Base-by-base conservation (phyloP, 495 filamentous ascomycete species). In the Cladorrhinum samala region DNA sequence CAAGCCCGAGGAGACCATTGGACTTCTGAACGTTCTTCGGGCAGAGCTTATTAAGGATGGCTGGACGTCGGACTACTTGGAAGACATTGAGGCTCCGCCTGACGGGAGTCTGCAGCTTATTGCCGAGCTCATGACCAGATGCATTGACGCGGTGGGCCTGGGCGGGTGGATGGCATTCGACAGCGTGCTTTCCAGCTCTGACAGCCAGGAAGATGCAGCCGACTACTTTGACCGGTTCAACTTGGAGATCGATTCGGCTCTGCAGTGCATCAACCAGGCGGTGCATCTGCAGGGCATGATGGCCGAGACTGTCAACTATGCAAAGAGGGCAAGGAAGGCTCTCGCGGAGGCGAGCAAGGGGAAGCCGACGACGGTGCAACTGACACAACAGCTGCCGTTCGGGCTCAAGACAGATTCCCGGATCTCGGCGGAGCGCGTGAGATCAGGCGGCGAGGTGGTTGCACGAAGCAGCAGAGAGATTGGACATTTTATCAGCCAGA, bases 101-200 rank as follows among this genome's bases (percentile, higher is more conserved):
- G 74, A 80, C 36, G 78, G 71, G 9, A 80, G 79, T 63, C 78
- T 80, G 46, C 68, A 70, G 46, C 72, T 79, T 38, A 81, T 89
- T 51, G 77, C 79, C 25, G 78, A 83, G 49, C 70, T 94, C 7
- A 76, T 95, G 30, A 86, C 80, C 61, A 83, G 84, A 56, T 83
- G 87, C 38, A 75, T 95, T 9, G 91, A 96, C 70, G 83, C 88
- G 9, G 79, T 95, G n/a, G 89, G 90, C 9, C 76, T 87, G 16
- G 84, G 79, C 11, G 88, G 89, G 24, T 96, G 88, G 87, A 80
- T 95, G 47, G 72, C 82, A 6, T 82, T 81, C 33, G 75, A 78
- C 24, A 67, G 75, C 3, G 67, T 76, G 39, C 57, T 76, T n/a
- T 68, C 72, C 5, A 73, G 75, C 18, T 66, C 59, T 2, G 64